phyloP scores from a whole-genome alignment of 176 grass and related monocot species.

The Triticum dicoccoides region DNA sequence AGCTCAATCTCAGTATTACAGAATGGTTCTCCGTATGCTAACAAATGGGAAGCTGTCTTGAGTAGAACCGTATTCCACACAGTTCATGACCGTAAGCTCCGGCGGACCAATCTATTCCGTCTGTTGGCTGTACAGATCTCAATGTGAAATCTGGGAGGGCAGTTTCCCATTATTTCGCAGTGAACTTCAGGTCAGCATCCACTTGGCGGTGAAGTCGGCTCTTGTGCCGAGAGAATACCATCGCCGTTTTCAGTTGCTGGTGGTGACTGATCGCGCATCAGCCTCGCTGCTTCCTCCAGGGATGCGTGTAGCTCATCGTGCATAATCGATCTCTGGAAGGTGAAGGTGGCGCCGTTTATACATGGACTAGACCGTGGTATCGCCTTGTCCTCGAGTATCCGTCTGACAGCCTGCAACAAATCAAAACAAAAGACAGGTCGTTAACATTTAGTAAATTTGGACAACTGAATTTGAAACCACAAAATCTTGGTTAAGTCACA shows the following conservation, averaged over 20 bases:
- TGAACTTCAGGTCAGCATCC: constrained; percentile 15
- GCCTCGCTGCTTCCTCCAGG: constrained; percentile 49
- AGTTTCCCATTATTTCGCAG: constrained; percentile 20
- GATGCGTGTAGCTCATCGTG: constrained; percentile 60
- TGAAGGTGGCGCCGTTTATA: constrained; percentile 41
- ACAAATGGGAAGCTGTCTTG: background rate
- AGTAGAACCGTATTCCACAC: background rate
- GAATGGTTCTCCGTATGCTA: background rate
- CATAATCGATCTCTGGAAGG: constrained; percentile 57
- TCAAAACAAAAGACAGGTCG: background rate
- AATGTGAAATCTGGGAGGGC: constrained; percentile 24
- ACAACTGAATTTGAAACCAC: background rate
- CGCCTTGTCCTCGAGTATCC: constrained; percentile 48
- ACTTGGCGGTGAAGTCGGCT: background rate
- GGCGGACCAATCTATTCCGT: background rate
- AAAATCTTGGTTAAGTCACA: background rate
- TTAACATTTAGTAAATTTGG: background rate
- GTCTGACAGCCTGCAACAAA: constrained; percentile 52
- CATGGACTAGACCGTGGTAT: constrained; percentile 29
- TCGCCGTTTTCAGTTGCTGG: constrained; percentile 14
- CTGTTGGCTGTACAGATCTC: constrained; percentile 11
- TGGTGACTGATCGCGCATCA: constrained; percentile 16
- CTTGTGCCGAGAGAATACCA: constrained; percentile 9
- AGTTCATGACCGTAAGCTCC: background rate
- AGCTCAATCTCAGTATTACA: background rate